Evolutionary conservation across 495 filamentous ascomycete genomes (phyloP), one percentile per base, ranked within the genome.

Genomic region (Daldinia vernicosa): DNA sequence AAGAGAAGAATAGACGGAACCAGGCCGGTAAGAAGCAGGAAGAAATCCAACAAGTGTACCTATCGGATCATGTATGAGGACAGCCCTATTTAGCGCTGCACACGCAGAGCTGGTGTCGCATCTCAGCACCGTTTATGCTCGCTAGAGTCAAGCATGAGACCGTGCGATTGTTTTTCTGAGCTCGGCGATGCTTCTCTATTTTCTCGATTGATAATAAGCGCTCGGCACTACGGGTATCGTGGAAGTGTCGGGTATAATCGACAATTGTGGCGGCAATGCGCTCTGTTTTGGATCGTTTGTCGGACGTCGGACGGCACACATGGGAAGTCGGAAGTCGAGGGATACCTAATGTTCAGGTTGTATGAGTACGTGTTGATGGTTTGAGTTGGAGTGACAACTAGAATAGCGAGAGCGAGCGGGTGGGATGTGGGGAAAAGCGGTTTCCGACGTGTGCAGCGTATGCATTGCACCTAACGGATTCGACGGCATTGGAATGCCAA

Each of bases 141-240:
- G 8, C 24, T 35, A 28, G 32, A 65, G 27, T 53, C 22, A 52
- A 59, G 54, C 66, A 67, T 66, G 45, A 74, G 40, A 69, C 45
- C 26, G 39, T 65, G 37, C 43, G 50, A 53, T 51, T 52, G 26
- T 58, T 35, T 65, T 52, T 54, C 39, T n/a, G 47, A 50, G 50
- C 63, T 73, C 68, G 70, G 67, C 60, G 58, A 33, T 60, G 67
- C 74, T 74, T 74, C 65, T 69, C 58, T 59, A 51, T 33, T 47
- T 61, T 69, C 64, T 61, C 64, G 74, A 74, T 76, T 69, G 71
- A 39, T 68, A 63, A 51, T 59, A 72, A 71, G 72, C 63, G 52
- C 64, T 66, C 45, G 72, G 61, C 55, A 63, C 39, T 30, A 40
- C 57, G 39, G 43, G 33, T 57, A 32, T 32, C 62, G 37, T 61